Evolutionary conservation across 345 rosid genomes (phyloP).

Genomic region (Populus pruinosa): DNA sequence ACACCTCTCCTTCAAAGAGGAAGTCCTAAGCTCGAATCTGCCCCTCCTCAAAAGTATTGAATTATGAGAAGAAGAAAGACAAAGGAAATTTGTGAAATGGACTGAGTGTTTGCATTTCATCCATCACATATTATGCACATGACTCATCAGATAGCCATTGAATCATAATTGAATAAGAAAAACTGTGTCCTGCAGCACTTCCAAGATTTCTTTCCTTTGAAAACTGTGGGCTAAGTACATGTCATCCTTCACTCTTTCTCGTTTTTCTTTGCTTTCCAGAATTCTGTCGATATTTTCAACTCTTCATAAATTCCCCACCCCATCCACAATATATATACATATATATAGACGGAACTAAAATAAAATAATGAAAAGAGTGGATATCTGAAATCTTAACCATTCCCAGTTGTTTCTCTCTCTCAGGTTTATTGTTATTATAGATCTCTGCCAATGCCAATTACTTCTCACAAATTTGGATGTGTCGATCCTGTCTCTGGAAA

Average conservation of each 20-base stretch:
- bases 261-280: background rate
- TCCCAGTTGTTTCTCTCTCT: background rate
- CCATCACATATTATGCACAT: background rate
- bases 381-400: background rate
- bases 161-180: background rate
- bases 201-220: background rate
- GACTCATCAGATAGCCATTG: background rate
- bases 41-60: no score
- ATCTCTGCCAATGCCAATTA: slow-evolving; percentile 20
- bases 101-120: background rate
- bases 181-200: background rate
- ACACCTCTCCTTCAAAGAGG: no score
- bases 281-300: no score
- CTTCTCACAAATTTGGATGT: slow-evolving; percentile 18
- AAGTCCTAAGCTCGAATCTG: no score
- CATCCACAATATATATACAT: background rate
- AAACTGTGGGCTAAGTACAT: background rate
- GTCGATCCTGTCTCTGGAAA: slow-evolving; percentile 11
- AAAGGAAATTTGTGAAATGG: background rate
- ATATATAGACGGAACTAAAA: no score
- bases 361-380: background rate
- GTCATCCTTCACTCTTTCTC: background rate
- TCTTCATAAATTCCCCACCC: no score
- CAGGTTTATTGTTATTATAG: slow-evolving; percentile 17
- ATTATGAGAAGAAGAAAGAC: no score